These are phyloP conservation scores for Lecanicillium sp. DNA, from an alignment of 2,329 filamentous ascomycete genomes.

Conservation along the genomic window DNA sequence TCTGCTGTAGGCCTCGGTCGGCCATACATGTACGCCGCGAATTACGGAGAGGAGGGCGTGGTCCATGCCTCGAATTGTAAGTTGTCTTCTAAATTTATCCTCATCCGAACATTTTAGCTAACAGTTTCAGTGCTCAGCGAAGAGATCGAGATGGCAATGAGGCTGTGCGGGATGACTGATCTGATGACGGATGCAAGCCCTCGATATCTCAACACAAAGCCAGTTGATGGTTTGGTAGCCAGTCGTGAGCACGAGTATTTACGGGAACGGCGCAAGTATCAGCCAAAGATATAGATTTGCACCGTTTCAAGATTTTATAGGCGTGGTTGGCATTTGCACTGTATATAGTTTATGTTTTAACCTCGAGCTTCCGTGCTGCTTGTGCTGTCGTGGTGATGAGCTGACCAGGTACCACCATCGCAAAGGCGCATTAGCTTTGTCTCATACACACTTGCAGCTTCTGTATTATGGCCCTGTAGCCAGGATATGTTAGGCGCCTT, in stretches of 20 bases:
- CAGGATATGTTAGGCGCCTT: no score
- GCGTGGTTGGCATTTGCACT: no score
- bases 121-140: conserved; percentile 28
- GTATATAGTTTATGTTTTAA: not conserved
- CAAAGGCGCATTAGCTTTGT: no score
- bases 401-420: no score
- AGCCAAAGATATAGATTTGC: not conserved
- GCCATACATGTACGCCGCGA: conserved; percentile 36
- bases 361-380: no score
- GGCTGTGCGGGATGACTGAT: conserved; percentile 23
- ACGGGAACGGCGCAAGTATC: not conserved
- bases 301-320: not conserved
- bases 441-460: no score
- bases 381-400: no score
- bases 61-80: conserved; percentile 33
- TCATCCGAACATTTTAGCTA: conserved; percentile 4
- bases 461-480: no score
- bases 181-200: conserved; percentile 16
- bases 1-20: conserved; percentile 41
- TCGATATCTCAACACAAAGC: conserved; percentile 20
- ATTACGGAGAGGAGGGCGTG: conserved; percentile 40
- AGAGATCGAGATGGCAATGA: conserved; percentile 33
- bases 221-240: conserved; percentile 19
- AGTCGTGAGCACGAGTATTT: not conserved
- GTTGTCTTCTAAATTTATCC: conserved; percentile 16